These are phyloP conservation scores for Salmacisia buchloeana DNA, from an alignment of 1,284 basidiomycete species.

Conservation along the genomic window DNA sequence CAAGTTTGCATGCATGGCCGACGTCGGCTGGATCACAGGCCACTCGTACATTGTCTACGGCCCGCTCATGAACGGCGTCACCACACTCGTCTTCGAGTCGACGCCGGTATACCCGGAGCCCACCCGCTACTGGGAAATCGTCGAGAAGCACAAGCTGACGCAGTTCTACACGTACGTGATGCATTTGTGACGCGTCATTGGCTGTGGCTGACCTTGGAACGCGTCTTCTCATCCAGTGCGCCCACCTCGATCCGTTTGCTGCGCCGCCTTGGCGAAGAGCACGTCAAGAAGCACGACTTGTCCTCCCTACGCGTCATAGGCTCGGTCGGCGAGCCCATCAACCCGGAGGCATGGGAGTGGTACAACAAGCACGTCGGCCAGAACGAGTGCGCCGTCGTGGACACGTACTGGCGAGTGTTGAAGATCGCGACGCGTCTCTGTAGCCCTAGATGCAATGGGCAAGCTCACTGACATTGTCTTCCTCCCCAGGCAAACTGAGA, in stretches of 20 bases:
- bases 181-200: not conserved
- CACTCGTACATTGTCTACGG: slow-evolving; percentile 98
- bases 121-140: slow-evolving; percentile 92
- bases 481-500: slow-evolving; percentile 76
- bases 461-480: not conserved
- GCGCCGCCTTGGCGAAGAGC: slow-evolving; percentile 77
- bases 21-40: slow-evolving; percentile 98
- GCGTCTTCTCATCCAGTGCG: slow-evolving; percentile 18
- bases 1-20: slow-evolving; percentile 92
- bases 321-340: slow-evolving; percentile 94
- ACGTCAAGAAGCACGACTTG: slow-evolving; percentile 79
- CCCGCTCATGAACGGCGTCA: slow-evolving; percentile 81
- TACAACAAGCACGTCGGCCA: slow-evolving; percentile 91
- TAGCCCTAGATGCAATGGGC: not conserved
- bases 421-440: not conserved
- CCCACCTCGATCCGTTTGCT: slow-evolving; percentile 70
- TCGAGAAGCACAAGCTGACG: slow-evolving; percentile 86
- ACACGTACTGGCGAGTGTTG: slow-evolving; percentile 54
- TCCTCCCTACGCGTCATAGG: slow-evolving; percentile 79
- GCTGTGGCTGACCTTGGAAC: not conserved
- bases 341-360: slow-evolving; percentile 99
- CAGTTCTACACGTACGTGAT: slow-evolving; percentile 50
- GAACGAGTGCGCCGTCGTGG: slow-evolving; percentile 85
- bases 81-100: slow-evolving; percentile 91
- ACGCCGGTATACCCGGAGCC: slow-evolving; percentile 95